A percentile compares a stretch with the other conserved stretches of the same genome.
Conservation (phyloP, 2,329 filamentous ascomycete genomes). For the Fusarium humuli region DNA sequence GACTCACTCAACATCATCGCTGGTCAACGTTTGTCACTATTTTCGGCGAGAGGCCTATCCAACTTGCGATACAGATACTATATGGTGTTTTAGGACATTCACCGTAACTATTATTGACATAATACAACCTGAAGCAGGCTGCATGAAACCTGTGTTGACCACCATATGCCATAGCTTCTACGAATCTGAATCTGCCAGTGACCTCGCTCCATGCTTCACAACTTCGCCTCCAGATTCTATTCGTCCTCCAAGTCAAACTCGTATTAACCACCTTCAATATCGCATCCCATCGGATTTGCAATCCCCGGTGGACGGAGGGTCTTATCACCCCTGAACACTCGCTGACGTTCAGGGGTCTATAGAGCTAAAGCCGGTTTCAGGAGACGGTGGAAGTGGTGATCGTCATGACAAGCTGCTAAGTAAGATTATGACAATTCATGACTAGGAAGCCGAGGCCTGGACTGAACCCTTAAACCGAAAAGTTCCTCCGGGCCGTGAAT, state of each 20-base stretch:
- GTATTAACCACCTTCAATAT: not conserved
- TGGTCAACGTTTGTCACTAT: not conserved
- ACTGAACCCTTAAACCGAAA: not conserved
- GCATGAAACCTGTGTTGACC: not conserved
- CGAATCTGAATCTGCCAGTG: not conserved
- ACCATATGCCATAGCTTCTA: not conserved
- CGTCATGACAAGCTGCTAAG: conserved; percentile 17
- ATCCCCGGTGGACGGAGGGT: conserved; percentile 1
- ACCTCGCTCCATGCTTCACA: not conserved
- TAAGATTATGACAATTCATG: not conserved
- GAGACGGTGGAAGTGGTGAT: conserved; percentile 30
- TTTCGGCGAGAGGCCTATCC: not conserved
- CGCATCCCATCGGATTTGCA: not conserved
- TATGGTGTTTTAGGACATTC: not conserved
- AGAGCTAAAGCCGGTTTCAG: conserved; percentile 27
- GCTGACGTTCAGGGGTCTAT: conserved; percentile 15
- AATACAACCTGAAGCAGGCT: not conserved
- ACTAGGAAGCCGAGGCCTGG: conserved; percentile 1
- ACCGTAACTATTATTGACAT: not conserved
- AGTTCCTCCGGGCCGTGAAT: not conserved
- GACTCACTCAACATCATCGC: not conserved
- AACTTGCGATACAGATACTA: not conserved
- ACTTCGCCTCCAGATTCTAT: not conserved
- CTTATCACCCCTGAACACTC: conserved; percentile 13
- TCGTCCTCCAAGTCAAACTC: not conserved